Percentiles rank a stretch among this genome's conserved stretches.
phyloP scores from a whole-genome alignment of 2,329 filamentous ascomycete species.

The Claviceps humidiphila region DNA sequence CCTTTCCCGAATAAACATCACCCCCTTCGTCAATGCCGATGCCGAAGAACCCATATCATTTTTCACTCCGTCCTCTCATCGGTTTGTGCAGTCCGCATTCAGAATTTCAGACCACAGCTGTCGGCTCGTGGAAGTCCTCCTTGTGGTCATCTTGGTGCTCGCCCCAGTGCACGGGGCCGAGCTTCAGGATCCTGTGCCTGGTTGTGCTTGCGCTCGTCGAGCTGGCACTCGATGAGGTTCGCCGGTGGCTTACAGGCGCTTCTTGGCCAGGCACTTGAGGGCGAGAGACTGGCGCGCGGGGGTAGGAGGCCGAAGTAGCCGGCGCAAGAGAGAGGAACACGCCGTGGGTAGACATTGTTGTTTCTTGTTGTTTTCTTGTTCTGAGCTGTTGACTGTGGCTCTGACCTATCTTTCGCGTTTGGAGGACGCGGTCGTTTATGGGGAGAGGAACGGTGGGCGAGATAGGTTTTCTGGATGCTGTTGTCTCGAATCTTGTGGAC shows the following conservation, averaged over 20 bases:
- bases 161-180: constrained; percentile 51
- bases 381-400: too few relatives aligned
- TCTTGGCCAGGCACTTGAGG: constrained; percentile 5
- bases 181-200: constrained; percentile 44
- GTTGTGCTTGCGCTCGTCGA: constrained; percentile 25
- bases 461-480: too few relatives aligned
- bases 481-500: too few relatives aligned
- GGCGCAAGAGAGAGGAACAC: constrained; percentile 46
- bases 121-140: constrained; percentile 38
- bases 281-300: constrained; percentile 25
- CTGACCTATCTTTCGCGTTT: too few relatives aligned
- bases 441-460: not conserved
- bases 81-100: constrained; percentile 9
- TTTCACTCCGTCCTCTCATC: too few relatives aligned
- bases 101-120: constrained; percentile 13
- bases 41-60: too few relatives aligned
- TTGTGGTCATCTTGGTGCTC: constrained; percentile 44
- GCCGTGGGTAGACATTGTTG: constrained; percentile 7
- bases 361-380: not conserved
- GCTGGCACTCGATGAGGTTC: constrained; percentile 39
- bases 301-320: constrained; percentile 42
- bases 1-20: too few relatives aligned
- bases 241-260: constrained; percentile 22
- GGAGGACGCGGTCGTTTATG: not conserved
- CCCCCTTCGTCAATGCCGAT: too few relatives aligned